Base-by-base conservation (phyloP, 495 filamentous ascomycete genomes). In the Aspergillus nidulans region DNA sequence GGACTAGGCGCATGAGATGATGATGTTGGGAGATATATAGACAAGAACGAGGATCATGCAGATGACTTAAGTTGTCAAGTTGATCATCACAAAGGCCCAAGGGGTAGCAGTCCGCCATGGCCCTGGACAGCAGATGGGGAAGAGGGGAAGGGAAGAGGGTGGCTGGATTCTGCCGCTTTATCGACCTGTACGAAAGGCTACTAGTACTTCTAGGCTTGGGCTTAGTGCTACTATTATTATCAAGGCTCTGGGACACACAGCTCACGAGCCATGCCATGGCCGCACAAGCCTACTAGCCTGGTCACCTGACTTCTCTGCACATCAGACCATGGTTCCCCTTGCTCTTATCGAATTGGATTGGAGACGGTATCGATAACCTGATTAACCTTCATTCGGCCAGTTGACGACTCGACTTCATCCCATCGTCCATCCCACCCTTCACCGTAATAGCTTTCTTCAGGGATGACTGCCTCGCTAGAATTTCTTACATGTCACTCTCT, bases 391-490 rank as follows among this genome's bases (percentile, higher is more conserved):
- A n/a, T n/a, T n/a, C n/a, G n/a, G n/a, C n/a, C n/a, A n/a, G n/a
- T n/a, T n/a, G n/a, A n/a, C n/a, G n/a, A n/a, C n/a, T n/a, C n/a
- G n/a, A n/a, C n/a, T n/a, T n/a, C n/a, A n/a, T n/a, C n/a, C 43
- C 36, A 45, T 56, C 53, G 50, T 57, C 16, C 47, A 32, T 45
- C 53, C 25, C 16, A 47, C 25, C 21, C 34, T 20, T 49, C 45
- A 16, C n/a, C n/a, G n/a, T n/a, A n/a, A n/a, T n/a, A n/a, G 78
- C 69, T 43, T 73, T 8, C 15, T 1, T 39, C 5, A 12, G 18
- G 12, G 28, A 39, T 49, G 47, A 1, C 2, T 21, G 25, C 19
- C 12, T 39, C 20, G 0, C 9, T 39, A 26, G 20, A 0, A 15
- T 21, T 9, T 1, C 20, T 49, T 8, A 9, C 12, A 13, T 19